Evolutionary conservation across 371 early-diverging fungal genomes (phyloP), one percentile per base, ranked within the genome.

Genomic region (Batrachochytrium dendrobatidis): DNA sequence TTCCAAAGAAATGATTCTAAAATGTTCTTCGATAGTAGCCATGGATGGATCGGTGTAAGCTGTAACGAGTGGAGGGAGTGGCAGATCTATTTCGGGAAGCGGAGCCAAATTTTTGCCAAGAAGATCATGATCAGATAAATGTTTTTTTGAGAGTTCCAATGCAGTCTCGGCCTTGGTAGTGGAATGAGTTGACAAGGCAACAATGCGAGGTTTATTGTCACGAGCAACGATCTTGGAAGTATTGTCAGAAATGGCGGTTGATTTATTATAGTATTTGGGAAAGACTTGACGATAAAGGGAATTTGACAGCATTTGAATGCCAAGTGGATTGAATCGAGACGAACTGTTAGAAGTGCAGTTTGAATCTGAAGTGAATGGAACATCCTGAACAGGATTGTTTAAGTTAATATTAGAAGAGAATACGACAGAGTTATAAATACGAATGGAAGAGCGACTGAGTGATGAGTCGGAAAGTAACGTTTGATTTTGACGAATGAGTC

Each of bases 21-120:
- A 94, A 63, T 95, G 95, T 33, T 89, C 85, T 55, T 87, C 86
- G 26, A 98, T 85, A 34, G 65, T 76, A 6, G 64, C 56, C 20
- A 20, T 17, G 51, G 51, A 3, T 22, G 24, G 25, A 24, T 3
- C 12, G 18, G 6, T 51, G 7, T 7, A 5, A 6, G n/a, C 0
- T 83, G 92, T 25, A 65, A 5, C 60, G 57, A 59, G 70, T 43
- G 46, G 17, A 1, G 82, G 81, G 12, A 74, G 75, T 12, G 50
- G 52, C 52, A 84, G 56, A 29, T 74, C 67, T 17, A 70, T 48
- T 3, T 66, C 60, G 1, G 70, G 74, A 2, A 80, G 67, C 26
- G 83, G 80, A 3, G 74, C 67, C 2, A 75, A 68, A 46, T 83
- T 67, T 35, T 85, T 88, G 17, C 83, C 87, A 65, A 78, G 76